These are phyloP conservation scores for Rugosomyces carneus DNA, from an alignment of 1,284 basidiomycete species.

Conservation along the genomic window DNA sequence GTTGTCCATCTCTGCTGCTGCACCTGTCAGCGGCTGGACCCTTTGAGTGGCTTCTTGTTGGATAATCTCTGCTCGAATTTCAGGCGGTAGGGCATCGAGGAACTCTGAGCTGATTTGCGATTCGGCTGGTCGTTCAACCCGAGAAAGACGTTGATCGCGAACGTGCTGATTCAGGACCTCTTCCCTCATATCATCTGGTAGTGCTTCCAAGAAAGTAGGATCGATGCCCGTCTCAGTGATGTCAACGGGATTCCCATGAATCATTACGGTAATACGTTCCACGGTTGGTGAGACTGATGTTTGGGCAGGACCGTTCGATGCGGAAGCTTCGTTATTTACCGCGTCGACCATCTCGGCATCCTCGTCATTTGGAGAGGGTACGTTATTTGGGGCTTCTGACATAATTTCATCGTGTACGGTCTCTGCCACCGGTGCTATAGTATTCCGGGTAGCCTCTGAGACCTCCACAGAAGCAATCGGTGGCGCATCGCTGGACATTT, in stretches of 20 bases:
- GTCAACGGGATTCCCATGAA: constrained; percentile 92
- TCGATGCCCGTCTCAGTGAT: constrained; percentile 99
- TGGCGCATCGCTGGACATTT: constrained; percentile 22
- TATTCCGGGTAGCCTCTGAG: constrained; percentile 18
- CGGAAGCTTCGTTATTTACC: constrained; percentile 15
- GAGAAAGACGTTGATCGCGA: constrained; percentile 79
- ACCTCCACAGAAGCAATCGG: constrained; percentile 20
- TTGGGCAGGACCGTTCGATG: constrained; percentile 19
- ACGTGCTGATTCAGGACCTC: constrained; percentile 98
- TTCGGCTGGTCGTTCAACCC: constrained; percentile 66
- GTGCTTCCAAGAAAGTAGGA: constrained; percentile 93
- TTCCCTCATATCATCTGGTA: constrained; percentile 98
- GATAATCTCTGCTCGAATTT: constrained; percentile 94
- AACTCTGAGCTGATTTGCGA: constrained; percentile 94
- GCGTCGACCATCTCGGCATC: constrained; percentile 42
- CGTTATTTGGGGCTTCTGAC: constrained; percentile 18
- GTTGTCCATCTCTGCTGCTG: constrained; percentile 73
- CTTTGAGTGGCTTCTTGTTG: constrained; percentile 90
- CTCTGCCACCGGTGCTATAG: constrained; percentile 14
- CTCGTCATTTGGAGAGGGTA: constrained; percentile 19
- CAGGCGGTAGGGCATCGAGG: constrained; percentile 91
- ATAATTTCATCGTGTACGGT: constrained; percentile 21
- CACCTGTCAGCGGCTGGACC: constrained; percentile 44
- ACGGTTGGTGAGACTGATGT: constrained; percentile 22
- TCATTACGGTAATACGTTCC: constrained; percentile 72